phyloP scores from a whole-genome alignment of 768 basidiomycete species.

The Suillus weaverae region DNA sequence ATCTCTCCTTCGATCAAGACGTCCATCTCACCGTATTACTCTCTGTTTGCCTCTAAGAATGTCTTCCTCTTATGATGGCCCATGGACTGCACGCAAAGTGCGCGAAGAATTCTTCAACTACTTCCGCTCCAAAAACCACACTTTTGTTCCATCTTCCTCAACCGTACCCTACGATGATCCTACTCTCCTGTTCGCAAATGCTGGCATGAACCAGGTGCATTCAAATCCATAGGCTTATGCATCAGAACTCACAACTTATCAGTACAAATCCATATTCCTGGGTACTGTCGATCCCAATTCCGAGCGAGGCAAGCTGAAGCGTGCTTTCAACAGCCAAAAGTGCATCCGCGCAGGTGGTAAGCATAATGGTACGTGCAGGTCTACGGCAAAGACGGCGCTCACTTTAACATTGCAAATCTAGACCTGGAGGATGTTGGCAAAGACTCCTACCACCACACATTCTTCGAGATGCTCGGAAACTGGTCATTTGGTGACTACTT shows the following conservation, averaged over 20 bases:
- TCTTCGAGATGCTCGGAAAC: conserved; percentile 99
- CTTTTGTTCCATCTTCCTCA: conserved; percentile 86
- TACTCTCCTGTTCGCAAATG: conserved; percentile 96
- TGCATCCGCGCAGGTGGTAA: conserved; percentile 99
- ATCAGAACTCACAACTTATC: conserved; percentile 17
- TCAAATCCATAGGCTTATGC: background rate
- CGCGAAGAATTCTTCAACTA: conserved; percentile 90
- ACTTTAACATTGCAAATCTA: conserved; percentile 31
- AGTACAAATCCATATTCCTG: conserved; percentile 98
- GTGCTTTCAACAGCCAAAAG: conserved; percentile 96
- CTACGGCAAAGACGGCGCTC: background rate
- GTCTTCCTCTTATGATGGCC: conserved; percentile 33
- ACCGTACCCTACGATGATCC: conserved; percentile 98
- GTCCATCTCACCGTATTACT: conserved; percentile 23
- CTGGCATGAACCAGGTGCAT: conserved; percentile 91
- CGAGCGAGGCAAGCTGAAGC: conserved; percentile 84
- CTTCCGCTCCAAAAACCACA: conserved; percentile 78
- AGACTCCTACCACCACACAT: conserved; percentile 97
- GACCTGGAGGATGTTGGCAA: conserved; percentile 99
- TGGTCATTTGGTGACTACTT: conserved; percentile 99
- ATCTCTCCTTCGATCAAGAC: conserved; percentile 14
- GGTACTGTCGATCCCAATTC: conserved; percentile 96
- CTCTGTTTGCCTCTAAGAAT: conserved; percentile 20
- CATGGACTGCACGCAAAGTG: conserved; percentile 82
- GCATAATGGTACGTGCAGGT: conserved; percentile 74